phyloP scores from a whole-genome alignment of 768 basidiomycete genomes.

The Flagelloscypha sp. region DNA sequence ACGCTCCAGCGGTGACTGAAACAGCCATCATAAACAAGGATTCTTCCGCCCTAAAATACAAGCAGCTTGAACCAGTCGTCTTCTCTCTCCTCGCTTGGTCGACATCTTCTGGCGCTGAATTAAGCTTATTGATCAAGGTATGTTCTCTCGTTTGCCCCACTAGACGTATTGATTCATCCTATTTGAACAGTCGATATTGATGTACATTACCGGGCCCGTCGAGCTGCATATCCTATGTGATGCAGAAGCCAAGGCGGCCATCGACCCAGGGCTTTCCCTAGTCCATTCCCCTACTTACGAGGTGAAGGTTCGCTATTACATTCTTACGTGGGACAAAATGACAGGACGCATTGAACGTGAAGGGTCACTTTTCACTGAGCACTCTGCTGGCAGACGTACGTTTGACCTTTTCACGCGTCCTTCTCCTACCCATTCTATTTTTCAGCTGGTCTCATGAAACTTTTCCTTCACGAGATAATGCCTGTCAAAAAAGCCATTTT shows the following conservation, averaged over 20 bases:
- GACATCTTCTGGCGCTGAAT: constrained; percentile 31
- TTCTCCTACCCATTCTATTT: background rate
- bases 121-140: constrained; percentile 35
- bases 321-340: constrained; percentile 32
- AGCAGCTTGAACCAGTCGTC: constrained; percentile 23
- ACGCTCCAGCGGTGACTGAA: no score
- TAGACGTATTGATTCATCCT: constrained; percentile 3
- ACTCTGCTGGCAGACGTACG: constrained; percentile 41
- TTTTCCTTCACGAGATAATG: constrained; percentile 44
- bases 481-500: constrained; percentile 40
- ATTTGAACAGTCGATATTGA: constrained; percentile 25
- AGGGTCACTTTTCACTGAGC: constrained; percentile 35
- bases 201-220: constrained; percentile 30
- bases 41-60: no score
- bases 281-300: constrained; percentile 28
- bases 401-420: constrained; percentile 7
- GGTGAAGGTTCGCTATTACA: constrained; percentile 34
- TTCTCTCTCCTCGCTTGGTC: constrained; percentile 39
- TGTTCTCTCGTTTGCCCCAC: no score
- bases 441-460: constrained; percentile 43
- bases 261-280: constrained; percentile 30
- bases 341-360: constrained; percentile 35
- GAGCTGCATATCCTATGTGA: constrained; percentile 40
- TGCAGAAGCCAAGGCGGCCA: constrained; percentile 27
- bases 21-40: no score